A percentile compares a stretch with the other conserved stretches of the same genome.
Conservation (phyloP, 1,284 basidiomycete genomes). For the Bothia castanella region DNA sequence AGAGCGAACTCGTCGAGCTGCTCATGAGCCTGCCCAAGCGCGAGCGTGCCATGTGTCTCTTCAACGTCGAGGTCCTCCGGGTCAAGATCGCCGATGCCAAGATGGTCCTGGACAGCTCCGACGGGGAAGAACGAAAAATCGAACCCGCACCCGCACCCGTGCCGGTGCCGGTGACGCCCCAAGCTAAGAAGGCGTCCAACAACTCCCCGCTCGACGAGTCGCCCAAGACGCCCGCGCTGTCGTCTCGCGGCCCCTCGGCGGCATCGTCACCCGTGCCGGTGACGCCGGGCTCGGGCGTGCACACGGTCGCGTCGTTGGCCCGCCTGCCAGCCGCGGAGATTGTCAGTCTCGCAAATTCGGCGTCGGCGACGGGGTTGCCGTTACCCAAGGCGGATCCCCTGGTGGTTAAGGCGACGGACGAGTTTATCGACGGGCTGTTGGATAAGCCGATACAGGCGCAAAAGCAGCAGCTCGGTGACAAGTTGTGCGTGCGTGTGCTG, state of each 20-base stretch:
- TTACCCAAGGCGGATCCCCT: constrained; percentile 68
- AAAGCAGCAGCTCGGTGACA: constrained; percentile 82
- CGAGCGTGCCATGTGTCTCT: constrained; percentile 85
- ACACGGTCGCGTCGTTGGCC: constrained; percentile 59
- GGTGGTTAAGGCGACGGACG: constrained; percentile 67
- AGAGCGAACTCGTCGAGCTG: constrained; percentile 68
- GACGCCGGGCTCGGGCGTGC: constrained; percentile 42
- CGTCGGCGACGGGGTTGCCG: constrained; percentile 56
- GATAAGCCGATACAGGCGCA: constrained; percentile 62
- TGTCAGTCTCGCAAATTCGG: constrained; percentile 54
- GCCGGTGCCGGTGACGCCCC: constrained; percentile 53
- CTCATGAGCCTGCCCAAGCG: constrained; percentile 82
- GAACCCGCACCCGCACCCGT: constrained; percentile 22
- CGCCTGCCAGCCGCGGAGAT: constrained; percentile 69
- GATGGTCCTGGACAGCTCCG: constrained; percentile 70
- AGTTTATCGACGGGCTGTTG: constrained; percentile 69
- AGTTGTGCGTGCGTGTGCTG: constrained; percentile 50
- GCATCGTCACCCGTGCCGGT: constrained; percentile 62
- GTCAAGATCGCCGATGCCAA: constrained; percentile 80
- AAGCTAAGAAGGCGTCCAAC: constrained; percentile 51
- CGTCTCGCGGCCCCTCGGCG: constrained; percentile 66
- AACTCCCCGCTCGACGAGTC: constrained; percentile 43
- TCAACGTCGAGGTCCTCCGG: constrained; percentile 78
- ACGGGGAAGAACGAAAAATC: constrained; percentile 46
- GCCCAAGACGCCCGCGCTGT: constrained; percentile 68